Conservation (phyloP, 2,329 filamentous ascomycete genomes). For the Zalaria obscura region DNA sequence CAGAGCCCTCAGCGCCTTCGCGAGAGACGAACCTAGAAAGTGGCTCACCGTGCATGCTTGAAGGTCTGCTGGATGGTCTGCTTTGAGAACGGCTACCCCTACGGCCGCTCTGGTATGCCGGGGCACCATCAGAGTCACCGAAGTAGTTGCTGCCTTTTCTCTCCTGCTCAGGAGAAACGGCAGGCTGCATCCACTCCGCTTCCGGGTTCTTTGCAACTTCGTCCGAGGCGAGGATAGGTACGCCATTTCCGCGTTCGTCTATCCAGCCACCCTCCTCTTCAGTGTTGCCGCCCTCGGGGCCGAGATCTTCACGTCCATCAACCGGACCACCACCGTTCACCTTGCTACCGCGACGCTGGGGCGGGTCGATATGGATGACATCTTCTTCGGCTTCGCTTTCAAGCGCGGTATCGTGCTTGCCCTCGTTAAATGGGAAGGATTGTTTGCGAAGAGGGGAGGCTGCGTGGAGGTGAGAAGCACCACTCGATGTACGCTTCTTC, state of each 20-base stretch:
- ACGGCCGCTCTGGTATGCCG: slow-evolving; percentile 32
- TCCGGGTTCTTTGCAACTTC: slow-evolving; percentile 65
- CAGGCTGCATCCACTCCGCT: slow-evolving; percentile 59
- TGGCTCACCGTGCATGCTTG: slow-evolving; percentile 35
- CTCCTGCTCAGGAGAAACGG: slow-evolving; percentile 61
- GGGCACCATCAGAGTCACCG: slow-evolving; percentile 24
- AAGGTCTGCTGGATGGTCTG: slow-evolving; percentile 47
- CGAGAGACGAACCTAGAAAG: slow-evolving; percentile 41
- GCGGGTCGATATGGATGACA: slow-evolving; percentile 69
- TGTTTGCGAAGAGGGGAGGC: slow-evolving; percentile 29
- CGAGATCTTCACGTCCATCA: slow-evolving; percentile 37
- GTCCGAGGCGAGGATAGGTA: slow-evolving; percentile 79
- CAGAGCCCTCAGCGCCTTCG: slow-evolving; percentile 34
- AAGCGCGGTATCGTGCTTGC: slow-evolving; percentile 14
- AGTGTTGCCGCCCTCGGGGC: slow-evolving; percentile 29
- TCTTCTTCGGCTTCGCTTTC: slow-evolving; percentile 39
- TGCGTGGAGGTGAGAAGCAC: slow-evolving; percentile 19
- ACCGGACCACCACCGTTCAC: slow-evolving; percentile 35
- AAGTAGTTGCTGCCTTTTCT: slow-evolving; percentile 41
- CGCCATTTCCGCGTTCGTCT: slow-evolving; percentile 48
- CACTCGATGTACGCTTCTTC: slow-evolving; percentile 16
- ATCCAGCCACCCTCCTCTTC: slow-evolving; percentile 34
- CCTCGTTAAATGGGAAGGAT: slow-evolving; percentile 31
- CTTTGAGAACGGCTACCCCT: slow-evolving; percentile 44
- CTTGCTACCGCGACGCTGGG: slow-evolving; percentile 30